Percentiles rank a stretch among this genome's conserved stretches.
Conservation (phyloP, 345 rosid genomes). For the Anastatica hierochuntica region DNA sequence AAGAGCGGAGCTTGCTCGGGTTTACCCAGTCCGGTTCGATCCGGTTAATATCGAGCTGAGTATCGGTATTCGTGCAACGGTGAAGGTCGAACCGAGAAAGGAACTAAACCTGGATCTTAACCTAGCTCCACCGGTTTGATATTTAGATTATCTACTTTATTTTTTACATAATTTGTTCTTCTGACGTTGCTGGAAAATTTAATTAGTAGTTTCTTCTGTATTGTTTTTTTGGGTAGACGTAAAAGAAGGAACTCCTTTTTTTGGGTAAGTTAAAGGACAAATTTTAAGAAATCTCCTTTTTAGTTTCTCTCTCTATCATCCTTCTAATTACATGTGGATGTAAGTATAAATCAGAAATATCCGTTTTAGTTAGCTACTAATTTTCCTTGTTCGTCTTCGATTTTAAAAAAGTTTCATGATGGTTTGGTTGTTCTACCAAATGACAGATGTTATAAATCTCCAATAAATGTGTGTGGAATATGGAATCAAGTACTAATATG, state of each 20-base stretch:
- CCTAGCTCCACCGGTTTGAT: constrained; percentile 54
- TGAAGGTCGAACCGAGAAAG: constrained; percentile 31
- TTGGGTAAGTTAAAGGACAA: no score
- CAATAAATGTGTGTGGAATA: no score
- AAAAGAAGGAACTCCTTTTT: no score
- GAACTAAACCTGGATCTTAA: constrained; percentile 52
- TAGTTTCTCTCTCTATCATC: not conserved
- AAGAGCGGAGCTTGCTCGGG: constrained; percentile 22
- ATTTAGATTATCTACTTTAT: constrained; percentile 22
- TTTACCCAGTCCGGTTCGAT: constrained; percentile 37
- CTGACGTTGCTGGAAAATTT: no score
- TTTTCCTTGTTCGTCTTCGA: no score
- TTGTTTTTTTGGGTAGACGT: not conserved
- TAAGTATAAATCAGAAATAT: not conserved
- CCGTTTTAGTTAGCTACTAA: no score
- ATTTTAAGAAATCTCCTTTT: no score
- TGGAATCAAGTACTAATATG: no score
- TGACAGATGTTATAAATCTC: no score
- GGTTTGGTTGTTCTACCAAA: no score
- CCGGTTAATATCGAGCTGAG: constrained; percentile 26
- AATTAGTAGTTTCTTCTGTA: not conserved
- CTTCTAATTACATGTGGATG: constrained; percentile 3
- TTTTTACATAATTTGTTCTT: no score
- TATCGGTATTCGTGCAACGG: constrained; percentile 17
- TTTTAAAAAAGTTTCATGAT: no score